Evolutionary conservation across 768 basidiomycete genomes (phyloP).

Genomic region (Mycena pura): DNA sequence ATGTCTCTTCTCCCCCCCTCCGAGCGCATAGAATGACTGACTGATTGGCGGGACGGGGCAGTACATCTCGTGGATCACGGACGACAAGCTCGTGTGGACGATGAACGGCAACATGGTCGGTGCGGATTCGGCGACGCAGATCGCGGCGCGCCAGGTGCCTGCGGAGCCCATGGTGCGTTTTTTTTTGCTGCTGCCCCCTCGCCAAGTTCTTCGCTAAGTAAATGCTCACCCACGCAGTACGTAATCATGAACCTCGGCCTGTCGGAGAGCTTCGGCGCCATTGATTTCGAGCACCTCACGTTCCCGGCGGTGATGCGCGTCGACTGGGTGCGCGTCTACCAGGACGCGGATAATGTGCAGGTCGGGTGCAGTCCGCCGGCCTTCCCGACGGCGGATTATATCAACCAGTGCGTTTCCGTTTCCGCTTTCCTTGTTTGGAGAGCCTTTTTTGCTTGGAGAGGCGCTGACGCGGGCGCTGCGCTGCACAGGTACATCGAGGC

Average conservation of each 20-base stretch:
- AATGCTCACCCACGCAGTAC: slow-evolving; percentile 61
- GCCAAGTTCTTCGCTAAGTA: not conserved
- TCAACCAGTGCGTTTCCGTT: slow-evolving; percentile 53
- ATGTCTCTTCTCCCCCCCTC: slow-evolving; percentile 29
- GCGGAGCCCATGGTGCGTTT: slow-evolving; percentile 83
- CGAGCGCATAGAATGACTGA: slow-evolving; percentile 2
- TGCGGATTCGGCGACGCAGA: slow-evolving; percentile 62
- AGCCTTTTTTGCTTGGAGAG: not conserved
- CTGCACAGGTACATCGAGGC: slow-evolving; percentile 54
- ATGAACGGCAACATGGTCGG: slow-evolving; percentile 71
- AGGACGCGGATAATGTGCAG: slow-evolving; percentile 63
- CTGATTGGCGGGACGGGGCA: slow-evolving; percentile 34
- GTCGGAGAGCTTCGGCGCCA: slow-evolving; percentile 75
- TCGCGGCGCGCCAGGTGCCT: slow-evolving; percentile 72
- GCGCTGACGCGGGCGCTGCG: not conserved
- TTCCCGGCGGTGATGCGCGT: slow-evolving; percentile 67
- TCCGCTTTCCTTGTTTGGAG: not conserved
- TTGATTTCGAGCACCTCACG: slow-evolving; percentile 70
- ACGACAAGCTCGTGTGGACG: slow-evolving; percentile 76
- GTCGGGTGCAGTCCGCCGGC: slow-evolving; percentile 74
- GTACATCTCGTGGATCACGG: slow-evolving; percentile 89
- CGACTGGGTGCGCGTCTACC: slow-evolving; percentile 74
- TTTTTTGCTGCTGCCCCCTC: not conserved
- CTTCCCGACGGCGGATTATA: slow-evolving; percentile 78
- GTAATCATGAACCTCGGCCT: slow-evolving; percentile 85